Percentiles rank a stretch among this genome's conserved stretches.
Evolutionary conservation across 2,329 filamentous ascomycete species (phyloP).

Genomic region (Lasiodiplodia theobromae): DNA sequence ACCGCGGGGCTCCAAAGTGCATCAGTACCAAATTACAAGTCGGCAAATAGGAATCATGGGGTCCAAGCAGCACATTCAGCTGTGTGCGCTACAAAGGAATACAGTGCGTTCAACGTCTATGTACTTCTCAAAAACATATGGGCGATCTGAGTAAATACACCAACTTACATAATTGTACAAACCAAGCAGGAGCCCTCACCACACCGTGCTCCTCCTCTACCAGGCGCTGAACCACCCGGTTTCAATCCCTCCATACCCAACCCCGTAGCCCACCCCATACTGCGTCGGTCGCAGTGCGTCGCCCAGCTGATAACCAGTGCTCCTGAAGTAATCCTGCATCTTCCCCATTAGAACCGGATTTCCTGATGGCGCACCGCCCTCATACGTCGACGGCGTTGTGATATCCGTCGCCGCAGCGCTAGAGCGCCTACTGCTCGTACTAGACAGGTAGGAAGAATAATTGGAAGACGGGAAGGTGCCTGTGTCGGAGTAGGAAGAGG

Average conservation of each 20-base stretch:
- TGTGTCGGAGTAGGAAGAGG: background rate
- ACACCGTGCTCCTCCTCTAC: background rate
- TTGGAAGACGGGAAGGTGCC: background rate
- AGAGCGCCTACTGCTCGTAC: constrained; percentile 23
- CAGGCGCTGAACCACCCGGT: background rate
- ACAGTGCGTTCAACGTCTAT: too few relatives aligned
- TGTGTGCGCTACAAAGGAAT: too few relatives aligned
- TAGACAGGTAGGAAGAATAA: background rate
- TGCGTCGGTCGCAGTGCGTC: constrained; percentile 37
- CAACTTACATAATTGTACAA: too few relatives aligned
- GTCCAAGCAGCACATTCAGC: too few relatives aligned
- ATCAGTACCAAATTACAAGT: too few relatives aligned
- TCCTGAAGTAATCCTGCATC: constrained; percentile 44
- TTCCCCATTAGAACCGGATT: constrained; percentile 42
- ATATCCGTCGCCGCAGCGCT: constrained; percentile 32
- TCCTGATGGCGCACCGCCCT: constrained; percentile 15
- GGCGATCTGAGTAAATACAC: too few relatives aligned
- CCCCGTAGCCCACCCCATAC: background rate
- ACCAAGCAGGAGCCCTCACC: too few relatives aligned
- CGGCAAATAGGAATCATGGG: too few relatives aligned
- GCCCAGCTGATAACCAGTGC: constrained; percentile 43
- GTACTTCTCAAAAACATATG: too few relatives aligned
- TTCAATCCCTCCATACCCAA: background rate
- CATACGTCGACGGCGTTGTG: constrained; percentile 34
- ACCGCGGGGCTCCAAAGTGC: too few relatives aligned